Base-by-base conservation (phyloP, 164 flowering plant species). In the Litsea cubeba region DNA sequence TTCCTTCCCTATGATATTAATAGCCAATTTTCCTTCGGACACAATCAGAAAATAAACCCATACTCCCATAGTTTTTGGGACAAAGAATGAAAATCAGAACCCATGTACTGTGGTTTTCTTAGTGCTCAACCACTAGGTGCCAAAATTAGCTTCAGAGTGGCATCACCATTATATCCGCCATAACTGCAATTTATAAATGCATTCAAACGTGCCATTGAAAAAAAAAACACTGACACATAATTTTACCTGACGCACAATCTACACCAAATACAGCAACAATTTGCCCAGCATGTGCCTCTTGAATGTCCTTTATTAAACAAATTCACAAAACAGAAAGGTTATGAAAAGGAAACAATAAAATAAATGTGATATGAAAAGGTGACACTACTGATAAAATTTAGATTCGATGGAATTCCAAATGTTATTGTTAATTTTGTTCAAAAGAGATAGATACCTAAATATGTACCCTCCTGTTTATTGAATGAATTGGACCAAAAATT, bases 211-310 rank as follows among this genome's bases (percentile, higher is more conserved):
- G 12, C 32, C 22, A 40, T 40, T n/a, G 14, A 46, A 7, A 49
- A 40, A 68, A 7, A 22, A 40, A 46, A 22, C 15, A 40, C 51
- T 18, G 26, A 40, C 23, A 14, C 11, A n/a, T 17, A 20, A 46
- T 18, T 20, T 5, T 74, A 92, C 99, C 99, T 84, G 99, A 92
- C 81, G 99, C 98, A 88, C 99, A 96, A 76, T 96, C 99, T 25
- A 96, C 94, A 71, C 99, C 99, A 84, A 96, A 96, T 24, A 96
- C 99, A 76, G 99, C 98, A 81, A 96, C 99, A 72, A 96, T 96
- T 85, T 96, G 97, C 79, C 99, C 99, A 79, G 98, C 99, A 86
- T 96, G 98, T 50, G 97, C 98, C 84, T 92, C 97, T 87, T 89
- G 99, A 77, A 96, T 96, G 77, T 96, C 99, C 99, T 94, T 80